A percentile compares a stretch with the other conserved stretches of the same genome.
Evolutionary conservation across 441 rosid species (phyloP).

Genomic region (Brassica hybrid): DNA sequence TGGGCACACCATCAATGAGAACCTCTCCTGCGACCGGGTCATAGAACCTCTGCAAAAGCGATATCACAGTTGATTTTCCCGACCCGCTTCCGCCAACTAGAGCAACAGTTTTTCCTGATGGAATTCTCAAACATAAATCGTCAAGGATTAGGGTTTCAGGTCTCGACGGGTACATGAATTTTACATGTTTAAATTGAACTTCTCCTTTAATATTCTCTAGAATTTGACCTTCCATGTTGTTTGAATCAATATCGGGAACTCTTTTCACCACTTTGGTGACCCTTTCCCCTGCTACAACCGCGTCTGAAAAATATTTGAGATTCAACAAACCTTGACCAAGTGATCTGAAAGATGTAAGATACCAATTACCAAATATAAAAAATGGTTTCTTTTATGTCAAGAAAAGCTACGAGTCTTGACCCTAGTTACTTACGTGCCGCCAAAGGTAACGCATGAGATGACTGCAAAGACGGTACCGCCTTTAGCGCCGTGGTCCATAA

Average conservation of each 20-base stretch:
- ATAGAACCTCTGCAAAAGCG: slow-evolving; percentile 74
- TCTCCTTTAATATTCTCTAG: slow-evolving; percentile 53
- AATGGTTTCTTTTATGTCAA: not conserved
- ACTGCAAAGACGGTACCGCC: slow-evolving; percentile 76
- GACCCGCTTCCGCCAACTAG: slow-evolving; percentile 50
- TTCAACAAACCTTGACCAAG: slow-evolving; percentile 70
- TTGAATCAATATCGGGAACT: slow-evolving; percentile 66
- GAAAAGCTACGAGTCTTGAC: not conserved
- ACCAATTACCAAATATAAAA: not conserved
- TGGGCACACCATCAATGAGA: slow-evolving; percentile 61
- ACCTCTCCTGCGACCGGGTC: slow-evolving; percentile 73
- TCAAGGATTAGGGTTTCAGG: slow-evolving; percentile 56
- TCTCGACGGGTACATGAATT: slow-evolving; percentile 79
- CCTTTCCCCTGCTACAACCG: slow-evolving; percentile 61
- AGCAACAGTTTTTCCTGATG: slow-evolving; percentile 70
- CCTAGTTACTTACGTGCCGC: slow-evolving; percentile 61
- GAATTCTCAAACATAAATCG: slow-evolving; percentile 58
- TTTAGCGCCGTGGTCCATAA: slow-evolving; percentile 67
- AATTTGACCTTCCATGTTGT: slow-evolving; percentile 53
- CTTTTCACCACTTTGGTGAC: slow-evolving; percentile 62
- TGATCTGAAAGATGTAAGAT: slow-evolving; percentile 45
- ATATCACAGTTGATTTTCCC: slow-evolving; percentile 66
- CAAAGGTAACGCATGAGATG: slow-evolving; percentile 51
- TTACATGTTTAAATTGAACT: slow-evolving; percentile 58
- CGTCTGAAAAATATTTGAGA: slow-evolving; percentile 68